Conservation (phyloP, 345 rosid species). For the Populus ilicifolia region DNA sequence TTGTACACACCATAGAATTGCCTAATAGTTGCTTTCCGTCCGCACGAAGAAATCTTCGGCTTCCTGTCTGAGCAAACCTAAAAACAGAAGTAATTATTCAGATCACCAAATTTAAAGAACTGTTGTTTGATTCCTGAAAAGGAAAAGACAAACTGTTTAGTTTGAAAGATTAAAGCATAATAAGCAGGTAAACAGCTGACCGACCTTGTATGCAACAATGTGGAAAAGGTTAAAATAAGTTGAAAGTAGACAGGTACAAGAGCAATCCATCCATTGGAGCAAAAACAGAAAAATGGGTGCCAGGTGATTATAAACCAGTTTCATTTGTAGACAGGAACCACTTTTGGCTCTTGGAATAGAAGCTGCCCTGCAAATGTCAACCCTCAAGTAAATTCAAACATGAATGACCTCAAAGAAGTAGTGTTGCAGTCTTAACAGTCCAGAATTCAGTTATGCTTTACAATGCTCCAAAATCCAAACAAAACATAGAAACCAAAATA, state of each 20-base stretch:
- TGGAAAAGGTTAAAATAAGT: conserved; percentile 21
- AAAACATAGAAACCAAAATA: not conserved
- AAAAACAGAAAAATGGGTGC: conserved; percentile 25
- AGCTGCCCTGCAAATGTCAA: conserved; percentile 26
- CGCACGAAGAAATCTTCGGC: conserved; percentile 14
- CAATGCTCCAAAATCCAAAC: not conserved
- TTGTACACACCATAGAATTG: conserved; percentile 27
- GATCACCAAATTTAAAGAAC: not conserved
- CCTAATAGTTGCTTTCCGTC: conserved; percentile 25
- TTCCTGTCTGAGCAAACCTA: conserved; percentile 28
- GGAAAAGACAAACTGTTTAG: not conserved
- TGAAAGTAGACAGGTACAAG: conserved; percentile 18
- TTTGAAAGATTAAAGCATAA: not conserved
- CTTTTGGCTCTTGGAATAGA: conserved; percentile 24
- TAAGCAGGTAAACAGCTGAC: not conserved
- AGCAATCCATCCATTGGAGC: conserved; percentile 29
- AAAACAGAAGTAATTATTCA: not conserved
- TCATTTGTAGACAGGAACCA: conserved; percentile 30
- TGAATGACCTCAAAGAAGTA: not conserved
- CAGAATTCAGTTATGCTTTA: not conserved
- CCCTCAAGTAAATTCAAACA: not conserved
- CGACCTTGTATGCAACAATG: conserved; percentile 22
- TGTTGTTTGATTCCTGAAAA: not conserved
- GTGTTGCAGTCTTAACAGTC: not conserved
- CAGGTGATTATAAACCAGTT: conserved; percentile 22